A percentile compares a stretch with the other conserved stretches of the same genome.
Conservation (phyloP, 2,329 filamentous ascomycete genomes). For the Sarocladium strictum region DNA sequence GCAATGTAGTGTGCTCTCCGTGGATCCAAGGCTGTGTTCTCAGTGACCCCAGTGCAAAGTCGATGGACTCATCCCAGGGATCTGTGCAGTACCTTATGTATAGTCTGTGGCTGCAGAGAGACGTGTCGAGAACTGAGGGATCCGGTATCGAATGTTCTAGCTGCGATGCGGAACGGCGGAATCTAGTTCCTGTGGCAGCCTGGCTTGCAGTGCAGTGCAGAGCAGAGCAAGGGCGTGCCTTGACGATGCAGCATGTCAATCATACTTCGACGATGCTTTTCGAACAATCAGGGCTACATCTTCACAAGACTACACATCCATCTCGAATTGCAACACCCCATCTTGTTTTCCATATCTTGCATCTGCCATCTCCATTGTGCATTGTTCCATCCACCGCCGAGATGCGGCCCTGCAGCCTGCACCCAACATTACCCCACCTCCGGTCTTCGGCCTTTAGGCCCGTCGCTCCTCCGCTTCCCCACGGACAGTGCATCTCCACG, state of each 20-base stretch:
- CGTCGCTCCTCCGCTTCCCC: not conserved
- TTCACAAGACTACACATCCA: no score
- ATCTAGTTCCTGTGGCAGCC: not conserved
- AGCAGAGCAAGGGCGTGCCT: not conserved
- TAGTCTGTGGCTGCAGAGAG: no score
- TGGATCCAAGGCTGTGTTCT: no score
- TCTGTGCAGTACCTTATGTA: no score
- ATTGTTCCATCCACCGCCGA: no score
- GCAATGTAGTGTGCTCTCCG: no score
- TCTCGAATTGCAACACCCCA: no score
- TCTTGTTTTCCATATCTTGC: not conserved
- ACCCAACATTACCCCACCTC: not conserved
- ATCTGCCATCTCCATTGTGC: no score
- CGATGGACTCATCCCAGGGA: no score
- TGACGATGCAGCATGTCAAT: not conserved
- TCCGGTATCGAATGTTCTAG: not conserved
- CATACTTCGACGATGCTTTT: no score
- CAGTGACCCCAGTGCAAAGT: no score
- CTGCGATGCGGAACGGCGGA: not conserved
- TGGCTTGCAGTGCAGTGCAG: not conserved
- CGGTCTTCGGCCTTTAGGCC: not conserved
- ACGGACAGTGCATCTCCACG: not conserved
- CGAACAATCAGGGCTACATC: no score
- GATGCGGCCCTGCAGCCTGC: not conserved
- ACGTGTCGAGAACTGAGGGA: not conserved